phyloP scores from a whole-genome alignment of 441 rosid species.

The Erysimum pusillum region DNA sequence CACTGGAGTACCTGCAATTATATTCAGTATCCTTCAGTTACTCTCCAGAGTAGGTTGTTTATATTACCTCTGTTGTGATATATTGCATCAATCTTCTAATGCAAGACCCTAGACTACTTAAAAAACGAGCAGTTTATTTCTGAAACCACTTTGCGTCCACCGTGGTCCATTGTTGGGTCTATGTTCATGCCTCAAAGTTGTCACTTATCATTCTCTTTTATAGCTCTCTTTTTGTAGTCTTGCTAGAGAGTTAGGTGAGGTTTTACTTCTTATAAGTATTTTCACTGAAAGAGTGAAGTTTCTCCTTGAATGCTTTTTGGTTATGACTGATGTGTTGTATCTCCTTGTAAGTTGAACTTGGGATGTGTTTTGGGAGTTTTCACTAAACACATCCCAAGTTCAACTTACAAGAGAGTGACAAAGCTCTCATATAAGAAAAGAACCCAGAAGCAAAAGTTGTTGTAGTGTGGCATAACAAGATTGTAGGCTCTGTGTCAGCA shows the following conservation, averaged over 20 bases:
- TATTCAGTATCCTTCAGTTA: not conserved
- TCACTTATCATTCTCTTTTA: constrained; percentile 46
- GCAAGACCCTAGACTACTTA: constrained; percentile 62
- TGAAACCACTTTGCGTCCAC: constrained; percentile 43
- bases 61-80: constrained; percentile 55
- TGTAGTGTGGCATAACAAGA: not conserved
- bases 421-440: constrained; percentile 48
- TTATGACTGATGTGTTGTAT: constrained; percentile 36
- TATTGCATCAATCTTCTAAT: constrained; percentile 58
- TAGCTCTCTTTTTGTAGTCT: constrained; percentile 39
- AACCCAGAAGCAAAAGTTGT: constrained; percentile 48
- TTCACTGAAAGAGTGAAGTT: constrained; percentile 41
- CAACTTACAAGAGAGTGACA: constrained; percentile 50
- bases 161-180: constrained; percentile 33
- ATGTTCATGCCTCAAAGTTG: constrained; percentile 57
- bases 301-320: constrained; percentile 49
- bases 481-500: not conserved
- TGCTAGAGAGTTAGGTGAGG: constrained; percentile 45
- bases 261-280: constrained; percentile 49
- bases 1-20: not conserved
- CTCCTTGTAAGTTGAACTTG: constrained; percentile 26
- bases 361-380: constrained; percentile 46
- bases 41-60: constrained; percentile 52
- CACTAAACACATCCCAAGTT: too few species aligned
- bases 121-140: constrained; percentile 48